Conservation (phyloP, 2,329 filamentous ascomycete species). For the Ceratocystis lukuohia region DNA sequence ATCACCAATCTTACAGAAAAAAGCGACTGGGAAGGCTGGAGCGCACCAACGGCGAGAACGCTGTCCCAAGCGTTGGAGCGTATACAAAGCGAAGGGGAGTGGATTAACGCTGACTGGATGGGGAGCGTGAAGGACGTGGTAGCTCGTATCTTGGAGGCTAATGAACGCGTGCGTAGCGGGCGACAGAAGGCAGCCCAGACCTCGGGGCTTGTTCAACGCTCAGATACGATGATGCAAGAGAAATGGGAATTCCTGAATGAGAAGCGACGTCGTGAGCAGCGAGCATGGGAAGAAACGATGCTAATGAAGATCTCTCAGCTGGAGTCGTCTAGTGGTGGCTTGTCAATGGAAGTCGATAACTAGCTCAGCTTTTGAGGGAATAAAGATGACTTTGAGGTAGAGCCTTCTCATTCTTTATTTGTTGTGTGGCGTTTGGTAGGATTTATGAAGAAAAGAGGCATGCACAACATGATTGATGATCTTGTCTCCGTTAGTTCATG, state of each 20-base stretch:
- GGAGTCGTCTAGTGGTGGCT: constrained; percentile 20
- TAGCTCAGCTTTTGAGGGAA: constrained; percentile 4
- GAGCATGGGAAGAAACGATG: constrained; percentile 42
- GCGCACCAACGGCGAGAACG: constrained; percentile 35
- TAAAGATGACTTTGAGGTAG: neutral
- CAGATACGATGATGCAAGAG: constrained; percentile 63
- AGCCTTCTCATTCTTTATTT: neutral
- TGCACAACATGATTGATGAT: neutral
- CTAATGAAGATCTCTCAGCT: constrained; percentile 37
- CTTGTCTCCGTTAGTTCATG: neutral
- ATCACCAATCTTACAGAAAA: constrained; percentile 33
- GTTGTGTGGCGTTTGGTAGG: neutral
- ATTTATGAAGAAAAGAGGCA: neutral
- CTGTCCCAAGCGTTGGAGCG: constrained; percentile 37
- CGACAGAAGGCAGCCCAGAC: constrained; percentile 24
- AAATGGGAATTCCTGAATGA: constrained; percentile 59
- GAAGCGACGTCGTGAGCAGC: constrained; percentile 46
- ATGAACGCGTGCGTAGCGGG: constrained; percentile 26
- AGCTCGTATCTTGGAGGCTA: constrained; percentile 19
- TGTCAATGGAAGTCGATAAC: constrained; percentile 29
- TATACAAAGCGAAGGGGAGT: constrained; percentile 28
- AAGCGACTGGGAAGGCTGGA: constrained; percentile 42
- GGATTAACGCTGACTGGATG: constrained; percentile 53
- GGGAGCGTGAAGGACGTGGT: constrained; percentile 43
- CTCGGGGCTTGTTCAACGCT: constrained; percentile 34